Evolutionary conservation across 352 stramenopile genomes (phyloP).

Genomic region (Phytophthora litchii): DNA sequence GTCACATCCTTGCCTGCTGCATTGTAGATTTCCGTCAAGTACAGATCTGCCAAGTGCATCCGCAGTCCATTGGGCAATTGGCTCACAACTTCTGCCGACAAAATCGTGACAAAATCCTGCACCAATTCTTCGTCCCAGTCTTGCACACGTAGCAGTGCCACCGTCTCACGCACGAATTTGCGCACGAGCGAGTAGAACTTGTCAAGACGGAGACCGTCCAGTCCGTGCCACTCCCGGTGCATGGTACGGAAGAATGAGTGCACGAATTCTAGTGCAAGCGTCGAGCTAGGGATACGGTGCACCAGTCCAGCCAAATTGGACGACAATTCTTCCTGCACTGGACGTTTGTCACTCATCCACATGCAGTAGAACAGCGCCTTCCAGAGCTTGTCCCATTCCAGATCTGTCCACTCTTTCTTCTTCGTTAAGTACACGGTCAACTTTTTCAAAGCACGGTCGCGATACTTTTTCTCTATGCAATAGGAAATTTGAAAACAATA

Average conservation of each 20-base stretch:
- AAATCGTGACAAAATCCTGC: constrained; percentile 58
- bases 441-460: constrained; percentile 84
- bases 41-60: constrained; percentile 81
- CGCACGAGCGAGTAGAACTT: constrained; percentile 89
- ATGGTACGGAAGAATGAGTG: constrained; percentile 87
- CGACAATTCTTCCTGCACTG: constrained; percentile 81
- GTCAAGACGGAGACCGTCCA: constrained; percentile 83
- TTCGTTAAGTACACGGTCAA: constrained; percentile 75
- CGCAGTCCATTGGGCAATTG: constrained; percentile 83
- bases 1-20: constrained; percentile 58
- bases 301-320: constrained; percentile 65
- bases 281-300: constrained; percentile 54
- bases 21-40: constrained; percentile 66
- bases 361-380: constrained; percentile 92
- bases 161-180: constrained; percentile 77
- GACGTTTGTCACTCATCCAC: constrained; percentile 91
- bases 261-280: constrained; percentile 67
- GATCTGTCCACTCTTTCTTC: constrained; percentile 65
- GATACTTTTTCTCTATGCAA: constrained; percentile 80
- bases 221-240: constrained; percentile 86
- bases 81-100: constrained; percentile 76
- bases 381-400: constrained; percentile 90
- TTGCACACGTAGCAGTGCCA: constrained; percentile 63
- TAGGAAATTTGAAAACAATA: constrained; percentile 13
- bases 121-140: constrained; percentile 59